Percentiles rank a stretch among this genome's conserved stretches.
These are phyloP conservation scores for Penicillium corylophilum DNA, from an alignment of 2,329 filamentous ascomycete species.

Conservation along the genomic window DNA sequence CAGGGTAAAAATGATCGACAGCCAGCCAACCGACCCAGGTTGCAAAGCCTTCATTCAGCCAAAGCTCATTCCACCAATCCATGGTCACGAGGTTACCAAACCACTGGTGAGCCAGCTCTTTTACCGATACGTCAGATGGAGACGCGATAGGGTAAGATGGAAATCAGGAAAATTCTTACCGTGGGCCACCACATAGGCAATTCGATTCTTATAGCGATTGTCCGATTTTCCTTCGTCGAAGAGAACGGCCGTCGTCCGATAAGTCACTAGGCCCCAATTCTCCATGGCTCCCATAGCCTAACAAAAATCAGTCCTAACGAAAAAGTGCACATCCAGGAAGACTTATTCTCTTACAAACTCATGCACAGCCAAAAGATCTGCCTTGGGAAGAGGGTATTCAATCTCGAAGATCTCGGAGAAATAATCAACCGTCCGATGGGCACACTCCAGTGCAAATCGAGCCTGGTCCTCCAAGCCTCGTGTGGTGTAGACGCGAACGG, in stretches of 20 bases:
- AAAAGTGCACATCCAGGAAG: neutral
- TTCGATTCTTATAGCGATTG: constrained; percentile 83
- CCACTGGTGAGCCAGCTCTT: constrained; percentile 92
- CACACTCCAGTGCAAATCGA: constrained; percentile 83
- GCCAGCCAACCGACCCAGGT: constrained; percentile 98
- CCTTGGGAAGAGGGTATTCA: constrained; percentile 90
- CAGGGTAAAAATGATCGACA: constrained; percentile 83
- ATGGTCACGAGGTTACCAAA: constrained; percentile 94
- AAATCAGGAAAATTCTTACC: constrained; percentile 32
- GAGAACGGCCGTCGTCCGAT: constrained; percentile 91
- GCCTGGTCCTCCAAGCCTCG: constrained; percentile 92
- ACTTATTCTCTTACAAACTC: constrained; percentile 70
- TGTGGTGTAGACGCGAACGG: constrained; percentile 94
- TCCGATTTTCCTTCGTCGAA: constrained; percentile 93
- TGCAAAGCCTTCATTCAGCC: constrained; percentile 95
- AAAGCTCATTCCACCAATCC: constrained; percentile 95
- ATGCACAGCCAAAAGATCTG: constrained; percentile 85
- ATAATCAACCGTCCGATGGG: constrained; percentile 90
- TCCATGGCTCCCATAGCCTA: constrained; percentile 74
- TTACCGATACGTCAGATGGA: neutral
- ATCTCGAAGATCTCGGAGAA: constrained; percentile 93
- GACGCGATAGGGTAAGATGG: neutral
- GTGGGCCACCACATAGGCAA: constrained; percentile 97
- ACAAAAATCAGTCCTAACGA: constrained; percentile 39
- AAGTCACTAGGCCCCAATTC: constrained; percentile 95